A percentile compares a stretch with the other conserved stretches of the same genome.
Conservation (phyloP, 768 basidiomycete genomes). For the Pseudohyphozyma bogoriensis region DNA sequence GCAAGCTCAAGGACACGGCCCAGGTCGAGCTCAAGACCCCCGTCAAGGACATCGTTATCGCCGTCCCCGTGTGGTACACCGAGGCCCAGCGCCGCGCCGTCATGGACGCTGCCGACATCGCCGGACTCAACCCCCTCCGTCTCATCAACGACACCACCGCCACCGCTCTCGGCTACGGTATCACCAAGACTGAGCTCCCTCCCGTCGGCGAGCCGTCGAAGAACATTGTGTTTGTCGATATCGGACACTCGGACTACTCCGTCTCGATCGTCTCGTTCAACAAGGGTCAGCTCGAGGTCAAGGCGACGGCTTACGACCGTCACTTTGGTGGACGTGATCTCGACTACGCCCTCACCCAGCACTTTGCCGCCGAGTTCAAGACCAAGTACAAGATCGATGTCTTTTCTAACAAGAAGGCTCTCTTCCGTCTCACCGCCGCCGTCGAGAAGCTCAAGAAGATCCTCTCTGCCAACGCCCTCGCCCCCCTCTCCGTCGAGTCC, state of each 20-base stretch:
- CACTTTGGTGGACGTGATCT: slow-evolving; percentile 94
- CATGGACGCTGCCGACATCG: slow-evolving; percentile 79
- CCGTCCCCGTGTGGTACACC: slow-evolving; percentile 94
- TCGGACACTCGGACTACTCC: slow-evolving; percentile 85
- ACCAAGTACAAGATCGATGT: slow-evolving; percentile 98
- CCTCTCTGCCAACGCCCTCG: slow-evolving; percentile 82
- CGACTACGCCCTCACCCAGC: slow-evolving; percentile 75
- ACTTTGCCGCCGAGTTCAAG: slow-evolving; percentile 89
- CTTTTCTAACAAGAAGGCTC: slow-evolving; percentile 76
- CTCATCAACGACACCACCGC: slow-evolving; percentile 97
- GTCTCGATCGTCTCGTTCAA: slow-evolving; percentile 82
- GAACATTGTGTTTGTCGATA: slow-evolving; percentile 86
- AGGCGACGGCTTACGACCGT: slow-evolving; percentile 78
- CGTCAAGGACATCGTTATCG: slow-evolving; percentile 86
- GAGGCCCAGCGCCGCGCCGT: slow-evolving; percentile 84
- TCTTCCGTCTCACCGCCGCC: slow-evolving; percentile 75
- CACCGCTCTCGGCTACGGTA: slow-evolving; percentile 91
- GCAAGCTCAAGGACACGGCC: slow-evolving; percentile 80
- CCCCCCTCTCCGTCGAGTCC: slow-evolving; percentile 83
- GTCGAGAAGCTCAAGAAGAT: slow-evolving; percentile 96
- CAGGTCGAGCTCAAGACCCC: slow-evolving; percentile 70
- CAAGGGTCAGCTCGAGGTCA: slow-evolving; percentile 82
- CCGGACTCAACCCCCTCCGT: slow-evolving; percentile 79
- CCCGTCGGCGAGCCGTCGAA: slow-evolving; percentile 62
- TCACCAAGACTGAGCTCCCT: slow-evolving; percentile 95